Conservation (phyloP, 768 basidiomycete species). For the Boletus eberwhitei region DNA sequence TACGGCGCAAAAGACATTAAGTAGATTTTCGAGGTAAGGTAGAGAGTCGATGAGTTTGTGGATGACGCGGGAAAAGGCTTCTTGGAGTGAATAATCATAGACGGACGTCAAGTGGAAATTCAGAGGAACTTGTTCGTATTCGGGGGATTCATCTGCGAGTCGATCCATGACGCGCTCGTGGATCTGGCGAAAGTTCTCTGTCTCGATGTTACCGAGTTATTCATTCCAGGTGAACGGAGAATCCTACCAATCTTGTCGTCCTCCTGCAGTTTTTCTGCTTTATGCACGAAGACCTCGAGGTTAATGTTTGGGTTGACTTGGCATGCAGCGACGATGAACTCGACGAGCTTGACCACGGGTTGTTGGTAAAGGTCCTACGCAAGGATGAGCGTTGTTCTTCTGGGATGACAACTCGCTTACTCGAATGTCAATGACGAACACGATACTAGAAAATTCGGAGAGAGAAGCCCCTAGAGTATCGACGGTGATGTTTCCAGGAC, state of each 20-base stretch:
- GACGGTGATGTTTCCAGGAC: constrained; percentile 80
- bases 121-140: constrained; percentile 73
- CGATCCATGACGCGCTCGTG: constrained; percentile 84
- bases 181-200: constrained; percentile 90
- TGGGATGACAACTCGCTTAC: constrained; percentile 39
- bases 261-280: constrained; percentile 87
- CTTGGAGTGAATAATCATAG: constrained; percentile 87
- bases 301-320: constrained; percentile 71
- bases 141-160: constrained; percentile 69
- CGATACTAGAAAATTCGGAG: constrained; percentile 75
- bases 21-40: constrained; percentile 80
- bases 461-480: constrained; percentile 76
- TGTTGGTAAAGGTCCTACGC: constrained; percentile 78
- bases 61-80: constrained; percentile 87
- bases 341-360: constrained; percentile 76
- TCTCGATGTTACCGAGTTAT: neutral
- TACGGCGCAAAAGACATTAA: constrained; percentile 83
- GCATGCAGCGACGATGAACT: constrained; percentile 76
- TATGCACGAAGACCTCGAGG: constrained; percentile 93
- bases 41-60: constrained; percentile 84
- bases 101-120: constrained; percentile 92
- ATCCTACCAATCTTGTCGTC: constrained; percentile 83
- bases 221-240: neutral
- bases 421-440: constrained; percentile 95
- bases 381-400: neutral